phyloP scores from a whole-genome alignment of 2,329 filamentous ascomycete species.

The Phialemonium atrogriseum region DNA sequence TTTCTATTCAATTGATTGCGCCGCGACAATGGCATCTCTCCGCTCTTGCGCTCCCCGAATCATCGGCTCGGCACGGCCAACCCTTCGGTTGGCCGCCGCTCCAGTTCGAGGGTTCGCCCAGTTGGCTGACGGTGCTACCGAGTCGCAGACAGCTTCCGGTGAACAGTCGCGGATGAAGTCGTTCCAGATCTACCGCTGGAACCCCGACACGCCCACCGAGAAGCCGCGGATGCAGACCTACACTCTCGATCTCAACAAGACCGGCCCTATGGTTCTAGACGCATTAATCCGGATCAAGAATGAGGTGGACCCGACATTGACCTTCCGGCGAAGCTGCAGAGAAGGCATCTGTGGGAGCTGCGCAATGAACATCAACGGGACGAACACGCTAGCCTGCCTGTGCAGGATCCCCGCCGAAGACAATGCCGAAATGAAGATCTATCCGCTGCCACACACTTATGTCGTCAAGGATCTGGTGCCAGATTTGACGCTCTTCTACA shows the following conservation, averaged over 20 bases:
- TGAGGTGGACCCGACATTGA: slow-evolving; percentile 92
- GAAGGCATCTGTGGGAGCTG: slow-evolving; percentile 98
- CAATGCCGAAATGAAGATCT: slow-evolving; percentile 79
- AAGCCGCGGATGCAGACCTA: slow-evolving; percentile 97
- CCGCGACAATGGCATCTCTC: slow-evolving; percentile 49
- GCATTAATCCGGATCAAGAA: slow-evolving; percentile 98
- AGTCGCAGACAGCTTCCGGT: slow-evolving; percentile 38
- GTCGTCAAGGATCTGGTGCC: slow-evolving; percentile 98
- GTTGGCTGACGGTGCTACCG: background rate
- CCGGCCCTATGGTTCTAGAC: slow-evolving; percentile 96
- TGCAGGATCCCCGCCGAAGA: slow-evolving; percentile 91
- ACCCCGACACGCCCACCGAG: slow-evolving; percentile 81
- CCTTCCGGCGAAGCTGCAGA: slow-evolving; percentile 90
- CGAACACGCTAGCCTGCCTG: slow-evolving; percentile 94
- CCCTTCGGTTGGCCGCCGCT: slow-evolving; percentile 17
- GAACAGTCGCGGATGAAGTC: slow-evolving; percentile 72
- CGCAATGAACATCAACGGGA: slow-evolving; percentile 99
- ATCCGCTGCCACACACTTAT: slow-evolving; percentile 96
- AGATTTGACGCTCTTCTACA: slow-evolving; percentile 98
- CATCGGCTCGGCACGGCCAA: slow-evolving; percentile 37
- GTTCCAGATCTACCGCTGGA: slow-evolving; percentile 99
- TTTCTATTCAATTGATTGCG: too few species aligned
- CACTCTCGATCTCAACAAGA: slow-evolving; percentile 95
- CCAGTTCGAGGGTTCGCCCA: slow-evolving; percentile 17
- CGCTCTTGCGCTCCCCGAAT: slow-evolving; percentile 48